These are phyloP conservation scores for Anthostomella pinea DNA, from an alignment of 2,329 filamentous ascomycete genomes.

Conservation along the genomic window DNA sequence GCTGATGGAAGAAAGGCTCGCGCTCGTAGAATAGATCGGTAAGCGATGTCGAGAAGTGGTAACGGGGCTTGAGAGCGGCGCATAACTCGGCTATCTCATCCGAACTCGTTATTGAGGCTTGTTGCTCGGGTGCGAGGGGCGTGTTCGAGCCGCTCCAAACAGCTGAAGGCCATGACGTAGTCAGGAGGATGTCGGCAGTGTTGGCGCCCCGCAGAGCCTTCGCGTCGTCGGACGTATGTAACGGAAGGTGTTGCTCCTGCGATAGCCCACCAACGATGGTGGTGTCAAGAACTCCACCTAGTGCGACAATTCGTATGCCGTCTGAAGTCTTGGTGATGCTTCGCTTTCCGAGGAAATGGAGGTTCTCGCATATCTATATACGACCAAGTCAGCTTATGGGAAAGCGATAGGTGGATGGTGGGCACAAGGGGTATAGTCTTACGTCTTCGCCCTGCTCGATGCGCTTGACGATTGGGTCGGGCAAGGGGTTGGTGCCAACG, in stretches of 20 bases:
- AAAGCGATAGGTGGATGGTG: neutral
- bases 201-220: constrained; percentile 73
- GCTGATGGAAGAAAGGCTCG: constrained; percentile 81
- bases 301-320: constrained; percentile 79
- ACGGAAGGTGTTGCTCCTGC: constrained; percentile 71
- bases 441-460: constrained; percentile 66
- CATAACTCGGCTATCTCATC: constrained; percentile 76
- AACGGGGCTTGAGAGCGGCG: constrained; percentile 77
- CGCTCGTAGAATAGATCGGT: constrained; percentile 75
- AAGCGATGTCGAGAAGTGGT: constrained; percentile 76
- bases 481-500: constrained; percentile 70
- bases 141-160: constrained; percentile 69
- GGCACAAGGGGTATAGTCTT: constrained; percentile 28
- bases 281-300: constrained; percentile 71
- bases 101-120: constrained; percentile 51
- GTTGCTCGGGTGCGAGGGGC: constrained; percentile 50
- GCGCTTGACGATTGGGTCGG: constrained; percentile 66
- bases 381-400: neutral
- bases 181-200: constrained; percentile 81
- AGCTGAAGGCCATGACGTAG: constrained; percentile 77
- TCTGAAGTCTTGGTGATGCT: constrained; percentile 86
- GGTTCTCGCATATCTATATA: constrained; percentile 73
- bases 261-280: constrained; percentile 60
- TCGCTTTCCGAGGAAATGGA: constrained; percentile 85
- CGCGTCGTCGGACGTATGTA: constrained; percentile 74